Evolutionary conservation across 225 moss, liverwort and hornwort species (phyloP), one percentile per base, ranked within the genome.

Genomic region (Asterella californica): DNA sequence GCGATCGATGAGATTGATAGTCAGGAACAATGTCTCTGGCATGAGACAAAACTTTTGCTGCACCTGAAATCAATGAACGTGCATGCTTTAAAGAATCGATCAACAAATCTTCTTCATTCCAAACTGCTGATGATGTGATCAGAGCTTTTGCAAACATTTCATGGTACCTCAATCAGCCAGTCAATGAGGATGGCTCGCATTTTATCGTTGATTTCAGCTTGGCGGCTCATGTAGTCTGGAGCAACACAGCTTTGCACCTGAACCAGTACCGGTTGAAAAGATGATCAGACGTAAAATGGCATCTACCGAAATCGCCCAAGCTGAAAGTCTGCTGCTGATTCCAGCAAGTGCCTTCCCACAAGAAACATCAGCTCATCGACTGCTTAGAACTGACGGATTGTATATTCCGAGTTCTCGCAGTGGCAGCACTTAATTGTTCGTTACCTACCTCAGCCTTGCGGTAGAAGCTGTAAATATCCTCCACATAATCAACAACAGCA

Each of bases 121-220:
- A n/a, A n/a, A n/a, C n/a, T n/a, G n/a, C n/a, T n/a, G n/a, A 42
- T 42, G 42, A 42, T 42, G 3, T 42, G 42, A 42, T 42, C 42
- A 3, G 42, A 42, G 7, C 42, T 42, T 42, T 42, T 7, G 42
- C 3, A 42, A 42, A 7, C 3, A 42, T 7, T 42, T 42, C 42
- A 7, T 42, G 42, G 42, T 76, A 90, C 91, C 92, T 97, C 97
- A 34, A 99, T 99, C 12, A 99, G 88, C 97, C 97, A 99, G 24
- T 99, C 97, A 2, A 99, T 93, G 0, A 99, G 86, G 53, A 99
- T 99, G 6, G 97, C 94, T 14, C 93, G 88, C 97, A 99, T 99
- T 34, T 91, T 93, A 79, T 99, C 92, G 72, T 99, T 99, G 21
- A 99, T 94, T 32, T 99, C 97, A 0, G 84, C 85, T 61, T 94